Percentiles rank a stretch among this genome's conserved stretches.
Evolutionary conservation across 257 asterid genomes (phyloP).

Genomic region (Parsonsia alboflavescens): DNA sequence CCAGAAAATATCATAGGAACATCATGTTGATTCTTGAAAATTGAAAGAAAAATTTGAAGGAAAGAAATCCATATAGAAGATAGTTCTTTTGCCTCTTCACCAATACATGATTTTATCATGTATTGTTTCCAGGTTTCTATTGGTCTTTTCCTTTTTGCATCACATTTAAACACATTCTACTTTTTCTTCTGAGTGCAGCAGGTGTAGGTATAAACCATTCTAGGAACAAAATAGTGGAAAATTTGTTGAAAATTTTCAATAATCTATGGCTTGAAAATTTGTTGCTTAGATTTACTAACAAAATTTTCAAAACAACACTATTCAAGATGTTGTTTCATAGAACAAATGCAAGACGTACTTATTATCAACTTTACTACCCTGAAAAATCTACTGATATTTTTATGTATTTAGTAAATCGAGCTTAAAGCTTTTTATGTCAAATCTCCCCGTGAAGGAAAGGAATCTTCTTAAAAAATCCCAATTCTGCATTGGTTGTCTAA

Average conservation of each 20-base stretch:
- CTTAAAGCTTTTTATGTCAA: not conserved
- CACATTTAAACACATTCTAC: not conserved
- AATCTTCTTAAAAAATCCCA: not conserved
- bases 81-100: not conserved
- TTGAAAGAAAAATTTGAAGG: not conserved
- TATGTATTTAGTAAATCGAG: not conserved
- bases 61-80: not conserved
- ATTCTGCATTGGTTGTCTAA: not conserved
- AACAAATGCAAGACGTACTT: not conserved
- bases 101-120: not conserved
- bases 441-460: not conserved
- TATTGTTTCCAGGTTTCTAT: not conserved
- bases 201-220: not conserved
- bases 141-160: not conserved
- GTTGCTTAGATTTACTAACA: not conserved
- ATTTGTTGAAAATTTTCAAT: not conserved
- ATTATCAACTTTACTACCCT: not conserved
- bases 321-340: not conserved
- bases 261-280: not conserved
- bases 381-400: not conserved
- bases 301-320: not conserved
- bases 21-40: not conserved
- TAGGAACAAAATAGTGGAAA: not conserved
- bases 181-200: not conserved
- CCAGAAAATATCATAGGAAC: not conserved